These are phyloP conservation scores for Nitzschia sp. DNA, from an alignment of 108 stramenopile species.

Conservation along the genomic window DNA sequence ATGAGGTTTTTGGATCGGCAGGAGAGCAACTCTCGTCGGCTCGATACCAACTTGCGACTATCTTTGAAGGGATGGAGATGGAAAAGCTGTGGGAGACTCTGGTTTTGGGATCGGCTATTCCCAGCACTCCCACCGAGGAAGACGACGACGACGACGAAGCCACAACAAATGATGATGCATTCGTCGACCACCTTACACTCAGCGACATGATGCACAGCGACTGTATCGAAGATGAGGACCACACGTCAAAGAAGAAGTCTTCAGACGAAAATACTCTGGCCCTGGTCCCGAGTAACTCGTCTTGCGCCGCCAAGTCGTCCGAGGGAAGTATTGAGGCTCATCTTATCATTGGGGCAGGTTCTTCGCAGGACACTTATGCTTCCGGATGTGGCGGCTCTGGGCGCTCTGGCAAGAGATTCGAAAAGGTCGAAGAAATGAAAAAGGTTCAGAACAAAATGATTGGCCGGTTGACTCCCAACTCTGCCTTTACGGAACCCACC, in stretches of 20 bases:
- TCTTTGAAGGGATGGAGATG: constrained; percentile 5
- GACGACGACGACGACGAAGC: not conserved
- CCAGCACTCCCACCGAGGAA: not conserved
- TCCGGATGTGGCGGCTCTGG: not conserved
- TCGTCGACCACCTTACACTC: too few species aligned
- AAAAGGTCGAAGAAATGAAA: not conserved
- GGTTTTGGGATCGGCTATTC: not conserved
- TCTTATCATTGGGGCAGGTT: too few species aligned
- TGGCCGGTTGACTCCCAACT: constrained; percentile 15
- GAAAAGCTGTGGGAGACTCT: constrained; percentile 4
- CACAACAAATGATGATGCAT: too few species aligned
- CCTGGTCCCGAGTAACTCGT: too few species aligned
- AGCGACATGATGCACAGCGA: too few species aligned
- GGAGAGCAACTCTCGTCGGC: not conserved
- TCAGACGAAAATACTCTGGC: too few species aligned
- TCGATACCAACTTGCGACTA: not conserved
- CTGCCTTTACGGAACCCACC: not conserved
- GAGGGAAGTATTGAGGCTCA: too few species aligned
- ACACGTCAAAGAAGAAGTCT: too few species aligned
- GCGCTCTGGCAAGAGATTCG: not conserved
- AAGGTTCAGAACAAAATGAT: not conserved
- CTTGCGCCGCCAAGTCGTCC: too few species aligned
- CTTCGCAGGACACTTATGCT: not conserved
- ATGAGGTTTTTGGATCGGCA: constrained; percentile 11
- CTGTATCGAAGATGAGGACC: too few species aligned